Evolutionary conservation across 2,329 filamentous ascomycete genomes (phyloP).

Genomic region (Fusarium sp.): DNA sequence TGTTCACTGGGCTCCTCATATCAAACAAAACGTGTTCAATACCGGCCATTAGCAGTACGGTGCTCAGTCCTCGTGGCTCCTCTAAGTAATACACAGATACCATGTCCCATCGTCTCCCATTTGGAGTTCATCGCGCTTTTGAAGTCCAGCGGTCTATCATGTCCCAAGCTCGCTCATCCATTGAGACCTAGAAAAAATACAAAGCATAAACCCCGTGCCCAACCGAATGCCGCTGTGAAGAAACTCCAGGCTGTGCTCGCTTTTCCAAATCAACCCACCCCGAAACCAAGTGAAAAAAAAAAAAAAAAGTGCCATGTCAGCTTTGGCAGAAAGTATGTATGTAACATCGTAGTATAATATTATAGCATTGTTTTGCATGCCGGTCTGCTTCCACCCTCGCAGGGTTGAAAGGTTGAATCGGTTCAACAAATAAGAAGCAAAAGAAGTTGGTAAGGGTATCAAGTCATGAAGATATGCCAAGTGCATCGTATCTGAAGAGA

Average conservation of each 20-base stretch:
- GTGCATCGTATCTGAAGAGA: constrained; percentile 30
- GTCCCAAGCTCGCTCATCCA: background rate
- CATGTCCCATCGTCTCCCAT: background rate
- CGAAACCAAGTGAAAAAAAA: constrained; percentile 5
- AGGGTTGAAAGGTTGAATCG: background rate
- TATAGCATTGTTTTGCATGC: constrained; percentile 14
- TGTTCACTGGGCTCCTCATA: background rate
- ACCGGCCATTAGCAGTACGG: background rate
- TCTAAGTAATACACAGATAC: background rate
- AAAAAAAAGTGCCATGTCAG: constrained; percentile 2
- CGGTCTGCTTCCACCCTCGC: constrained; percentile 1
- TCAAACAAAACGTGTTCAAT: background rate
- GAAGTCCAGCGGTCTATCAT: background rate
- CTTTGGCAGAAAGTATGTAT: background rate
- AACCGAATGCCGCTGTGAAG: constrained; percentile 10
- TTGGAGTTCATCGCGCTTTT: background rate
- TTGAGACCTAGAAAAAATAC: background rate
- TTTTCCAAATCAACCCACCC: constrained; percentile 23
- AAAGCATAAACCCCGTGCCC: background rate
- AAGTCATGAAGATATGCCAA: constrained; percentile 37
- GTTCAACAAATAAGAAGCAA: background rate
- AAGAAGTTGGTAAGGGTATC: constrained; percentile 36
- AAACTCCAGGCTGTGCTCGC: constrained; percentile 39
- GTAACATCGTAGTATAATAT: constrained; percentile 13
- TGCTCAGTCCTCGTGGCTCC: background rate